Base-by-base conservation (phyloP, 2,329 filamentous ascomycete species). In the Sporothrix schenckii region DNA sequence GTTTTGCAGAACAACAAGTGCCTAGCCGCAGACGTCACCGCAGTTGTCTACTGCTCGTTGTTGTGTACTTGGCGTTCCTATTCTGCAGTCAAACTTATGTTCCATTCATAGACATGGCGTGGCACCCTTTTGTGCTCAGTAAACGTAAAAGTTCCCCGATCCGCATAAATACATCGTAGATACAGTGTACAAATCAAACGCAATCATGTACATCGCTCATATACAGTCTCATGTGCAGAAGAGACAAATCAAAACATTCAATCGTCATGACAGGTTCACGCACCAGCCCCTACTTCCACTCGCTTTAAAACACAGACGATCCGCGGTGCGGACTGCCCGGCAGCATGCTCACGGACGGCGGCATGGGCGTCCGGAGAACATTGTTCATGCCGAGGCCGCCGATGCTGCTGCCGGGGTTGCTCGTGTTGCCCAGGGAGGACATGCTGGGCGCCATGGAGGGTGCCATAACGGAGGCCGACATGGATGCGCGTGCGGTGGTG, bases 141-240 rank as follows among this genome's bases (percentile, higher is more conserved):
- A 41, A 44, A 19, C 34, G n/a, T 41, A 16, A 44, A 21, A 41
- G 56, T 11, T 61, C 13, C 21, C n/a, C 34, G 34, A 5, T 34
- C 34, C 6, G 34, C 34, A 5, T 34, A 9, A 34, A 7, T 7
- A 34, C 34, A 34, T 34, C n/a, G n/a, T 61, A 44, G 24, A 61
- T 44, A 34, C 34, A 61, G 9, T 30, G 19, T 61, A 16, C 14
- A 41, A 41, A 44, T 14, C 10, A 61, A 61, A 61, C 9, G 56
- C 56, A 61, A 61, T 61, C 56, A 61, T 61, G n/a, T 44, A 61
- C 56, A 61, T 61, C 34, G 56, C 56, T 61, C 56, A 61, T 61
- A 24, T 49, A 13, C 56, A 16, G n/a, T 61, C n/a, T 44, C 11
- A 3, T 21, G 30, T 60, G 30, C 11, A 4, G 41, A 24, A 41